Evolutionary conservation across 2,329 filamentous ascomycete genomes (phyloP).

Genomic region (Colletotrichum musicola): DNA sequence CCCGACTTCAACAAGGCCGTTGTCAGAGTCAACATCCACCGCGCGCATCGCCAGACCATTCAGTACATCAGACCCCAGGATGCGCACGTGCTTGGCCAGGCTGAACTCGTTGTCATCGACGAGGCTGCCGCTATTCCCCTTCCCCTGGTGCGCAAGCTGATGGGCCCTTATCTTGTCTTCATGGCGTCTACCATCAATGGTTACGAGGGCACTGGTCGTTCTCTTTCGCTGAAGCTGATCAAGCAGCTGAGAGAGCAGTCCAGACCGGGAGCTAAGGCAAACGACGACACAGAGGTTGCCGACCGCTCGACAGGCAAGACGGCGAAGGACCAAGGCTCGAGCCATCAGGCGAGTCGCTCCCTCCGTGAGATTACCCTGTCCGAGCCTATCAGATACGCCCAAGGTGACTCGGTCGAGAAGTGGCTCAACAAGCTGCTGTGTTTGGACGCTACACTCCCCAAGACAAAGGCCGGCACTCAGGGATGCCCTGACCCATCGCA

Average conservation of each 20-base stretch:
- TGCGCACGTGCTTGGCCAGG: conserved; percentile 93
- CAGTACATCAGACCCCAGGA: conserved; percentile 99
- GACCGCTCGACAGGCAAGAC: conserved; percentile 84
- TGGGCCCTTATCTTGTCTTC: conserved; percentile 97
- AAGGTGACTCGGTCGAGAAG: conserved; percentile 91
- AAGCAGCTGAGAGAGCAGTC: conserved; percentile 97
- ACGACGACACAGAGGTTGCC: conserved; percentile 74
- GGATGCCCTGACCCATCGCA: conserved; percentile 91
- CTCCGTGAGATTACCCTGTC: conserved; percentile 92
- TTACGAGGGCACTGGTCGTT: conserved; percentile 96
- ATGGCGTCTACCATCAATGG: conserved; percentile 99
- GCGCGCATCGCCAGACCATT: conserved; percentile 95
- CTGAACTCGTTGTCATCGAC: conserved; percentile 95
- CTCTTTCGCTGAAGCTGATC: conserved; percentile 94
- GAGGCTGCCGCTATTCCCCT: conserved; percentile 97
- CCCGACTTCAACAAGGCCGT: conserved; percentile 99
- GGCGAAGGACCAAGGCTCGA: conserved; percentile 71
- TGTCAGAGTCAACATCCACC: conserved; percentile 94
- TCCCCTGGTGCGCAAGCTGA: conserved; percentile 90
- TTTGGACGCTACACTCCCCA: conserved; percentile 90
- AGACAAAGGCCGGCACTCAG: conserved; percentile 76
- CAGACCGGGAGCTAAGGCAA: conserved; percentile 69
- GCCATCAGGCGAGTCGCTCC: conserved; percentile 76
- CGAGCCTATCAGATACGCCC: conserved; percentile 94
- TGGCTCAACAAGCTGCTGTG: conserved; percentile 97